A percentile compares a stretch with the other conserved stretches of the same genome.
These are phyloP conservation scores for Lichtheimia corymbifera DNA, from an alignment of 371 early-diverging fungal genomes.

Conservation along the genomic window DNA sequence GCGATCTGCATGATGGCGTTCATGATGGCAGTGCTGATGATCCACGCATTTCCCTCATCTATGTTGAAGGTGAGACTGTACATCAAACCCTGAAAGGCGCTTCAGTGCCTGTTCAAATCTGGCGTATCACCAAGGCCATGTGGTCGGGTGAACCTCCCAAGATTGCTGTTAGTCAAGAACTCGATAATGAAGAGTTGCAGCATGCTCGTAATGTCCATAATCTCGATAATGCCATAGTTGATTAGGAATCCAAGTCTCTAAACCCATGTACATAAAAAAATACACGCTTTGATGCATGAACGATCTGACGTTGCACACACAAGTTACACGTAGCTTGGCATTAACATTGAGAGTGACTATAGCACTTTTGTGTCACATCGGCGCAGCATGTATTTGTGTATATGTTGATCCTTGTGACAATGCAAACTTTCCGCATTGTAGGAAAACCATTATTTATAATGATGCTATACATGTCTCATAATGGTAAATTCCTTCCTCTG, in stretches of 20 bases:
- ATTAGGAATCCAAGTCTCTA: not conserved
- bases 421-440: too few species aligned
- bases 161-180: slow-evolving; percentile 17
- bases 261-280: too few species aligned
- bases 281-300: too few species aligned
- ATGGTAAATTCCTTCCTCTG: too few species aligned
- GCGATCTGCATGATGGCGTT: slow-evolving; percentile 40
- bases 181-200: slow-evolving; percentile 19
- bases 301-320: too few species aligned
- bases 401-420: too few species aligned
- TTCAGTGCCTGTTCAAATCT: slow-evolving; percentile 22
- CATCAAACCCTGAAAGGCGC: slow-evolving; percentile 26
- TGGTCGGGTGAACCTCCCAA: slow-evolving; percentile 27
- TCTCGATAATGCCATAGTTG: slow-evolving; percentile 15
- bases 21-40: slow-evolving; percentile 48
- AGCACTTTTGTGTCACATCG: too few species aligned
- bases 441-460: too few species aligned
- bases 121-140: slow-evolving; percentile 21
- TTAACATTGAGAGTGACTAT: too few species aligned
- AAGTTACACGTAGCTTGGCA: too few species aligned
- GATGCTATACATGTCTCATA: too few species aligned
- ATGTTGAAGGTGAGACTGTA: slow-evolving; percentile 28
- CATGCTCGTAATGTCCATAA: slow-evolving; percentile 14
- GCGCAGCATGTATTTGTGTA: too few species aligned
- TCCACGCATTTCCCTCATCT: slow-evolving; percentile 40